phyloP scores from a whole-genome alignment of 805 yeast species.

The Cyberlindnera maritima region DNA sequence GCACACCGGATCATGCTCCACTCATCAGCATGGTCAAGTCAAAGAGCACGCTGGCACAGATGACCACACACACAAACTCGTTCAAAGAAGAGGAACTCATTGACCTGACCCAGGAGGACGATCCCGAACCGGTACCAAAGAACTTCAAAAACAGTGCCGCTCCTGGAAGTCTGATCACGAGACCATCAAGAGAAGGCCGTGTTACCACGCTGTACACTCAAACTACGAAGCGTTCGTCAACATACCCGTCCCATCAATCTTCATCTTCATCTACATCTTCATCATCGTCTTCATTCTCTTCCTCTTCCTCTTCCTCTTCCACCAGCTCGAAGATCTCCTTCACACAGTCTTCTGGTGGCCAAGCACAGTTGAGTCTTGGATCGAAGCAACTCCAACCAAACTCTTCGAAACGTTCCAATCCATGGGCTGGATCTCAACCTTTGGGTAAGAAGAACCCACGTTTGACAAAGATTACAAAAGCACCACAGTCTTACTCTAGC shows the following conservation, averaged over 20 bases:
- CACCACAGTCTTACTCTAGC: background rate
- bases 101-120: conserved; percentile 8
- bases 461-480: background rate
- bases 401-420: conserved; percentile 14
- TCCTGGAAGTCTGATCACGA: conserved; percentile 6
- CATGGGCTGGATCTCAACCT: conserved; percentile 12
- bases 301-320: background rate
- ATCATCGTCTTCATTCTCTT: background rate
- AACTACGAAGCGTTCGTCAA: background rate
- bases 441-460: conserved; percentile 16
- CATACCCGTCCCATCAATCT: background rate
- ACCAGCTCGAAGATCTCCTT: background rate
- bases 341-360: conserved; percentile 1
- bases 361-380: conserved; percentile 7
- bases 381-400: background rate
- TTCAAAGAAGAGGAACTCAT: conserved; percentile 3
- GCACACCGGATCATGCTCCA: background rate
- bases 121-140: conserved; percentile 1
- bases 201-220: conserved; percentile 1
- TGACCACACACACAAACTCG: conserved; percentile 4
- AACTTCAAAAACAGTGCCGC: conserved; percentile 14
- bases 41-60: conserved; percentile 4
- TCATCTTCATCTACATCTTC: background rate
- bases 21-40: conserved; percentile 2
- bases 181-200: background rate